Conservation (phyloP, 208 protist genomes). For the Angomonas desouzai region DNA sequence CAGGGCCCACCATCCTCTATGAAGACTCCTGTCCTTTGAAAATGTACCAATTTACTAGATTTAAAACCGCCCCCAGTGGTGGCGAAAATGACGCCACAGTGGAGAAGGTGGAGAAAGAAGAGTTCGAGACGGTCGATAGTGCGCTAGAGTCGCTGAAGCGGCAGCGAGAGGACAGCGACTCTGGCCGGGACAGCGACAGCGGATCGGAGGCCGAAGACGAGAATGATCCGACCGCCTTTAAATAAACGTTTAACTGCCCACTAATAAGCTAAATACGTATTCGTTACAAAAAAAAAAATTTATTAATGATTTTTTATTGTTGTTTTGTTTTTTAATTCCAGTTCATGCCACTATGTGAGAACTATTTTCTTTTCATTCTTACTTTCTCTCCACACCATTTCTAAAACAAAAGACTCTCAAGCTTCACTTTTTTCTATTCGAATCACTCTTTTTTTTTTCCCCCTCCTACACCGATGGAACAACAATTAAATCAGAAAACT, state of each 20-base stretch:
- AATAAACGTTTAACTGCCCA: background rate
- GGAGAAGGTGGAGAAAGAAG: background rate
- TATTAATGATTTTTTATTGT: too few species aligned
- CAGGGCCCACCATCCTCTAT: constrained; percentile 56
- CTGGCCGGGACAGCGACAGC: constrained; percentile 7
- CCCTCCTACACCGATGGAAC: constrained; percentile 3
- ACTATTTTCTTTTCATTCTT: too few species aligned
- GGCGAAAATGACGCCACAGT: background rate
- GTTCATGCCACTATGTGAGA: too few species aligned
- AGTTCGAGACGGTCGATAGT: constrained; percentile 6
- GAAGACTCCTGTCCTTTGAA: constrained; percentile 36
- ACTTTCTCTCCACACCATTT: too few species aligned
- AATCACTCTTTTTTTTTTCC: too few species aligned
- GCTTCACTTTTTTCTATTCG: too few species aligned
- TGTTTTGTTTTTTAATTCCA: too few species aligned
- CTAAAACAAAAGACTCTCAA: too few species aligned
- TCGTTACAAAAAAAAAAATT: too few species aligned
- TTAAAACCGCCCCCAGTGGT: constrained; percentile 27
- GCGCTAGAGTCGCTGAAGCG: constrained; percentile 1
- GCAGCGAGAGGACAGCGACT: constrained; percentile 12
- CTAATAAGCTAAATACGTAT: too few species aligned
- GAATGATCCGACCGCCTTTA: constrained; percentile 27
- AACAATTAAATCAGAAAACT: constrained; percentile 12
- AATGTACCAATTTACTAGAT: constrained; percentile 39
- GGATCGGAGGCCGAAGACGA: constrained; percentile 16